A percentile compares a stretch with the other conserved stretches of the same genome.
phyloP scores from a whole-genome alignment of 805 yeast genomes.

The Pichia ethanolica region DNA sequence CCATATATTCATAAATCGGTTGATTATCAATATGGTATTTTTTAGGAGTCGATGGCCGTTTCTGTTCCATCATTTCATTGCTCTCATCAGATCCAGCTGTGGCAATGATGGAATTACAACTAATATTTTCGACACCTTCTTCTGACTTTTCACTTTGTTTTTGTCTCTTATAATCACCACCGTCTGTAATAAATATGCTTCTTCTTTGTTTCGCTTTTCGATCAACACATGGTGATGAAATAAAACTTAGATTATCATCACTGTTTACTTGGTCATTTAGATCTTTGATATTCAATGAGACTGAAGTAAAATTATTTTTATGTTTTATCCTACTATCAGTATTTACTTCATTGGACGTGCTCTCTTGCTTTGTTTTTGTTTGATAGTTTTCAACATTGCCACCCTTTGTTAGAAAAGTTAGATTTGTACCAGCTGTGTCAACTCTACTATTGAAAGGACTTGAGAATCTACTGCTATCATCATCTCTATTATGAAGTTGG shows the following conservation, averaged over 20 bases:
- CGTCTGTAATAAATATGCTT: not conserved
- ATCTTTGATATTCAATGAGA: not conserved
- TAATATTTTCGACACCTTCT: not conserved
- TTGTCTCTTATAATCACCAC: not conserved
- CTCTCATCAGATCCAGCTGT: constrained; percentile 6
- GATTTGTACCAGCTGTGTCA: constrained; percentile 8
- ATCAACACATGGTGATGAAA: constrained; percentile 11
- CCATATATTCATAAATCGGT: constrained; percentile 13
- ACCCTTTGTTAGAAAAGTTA: constrained; percentile 5
- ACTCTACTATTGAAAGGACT: constrained; percentile 8
- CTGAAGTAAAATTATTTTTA: no score
- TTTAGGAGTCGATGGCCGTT: constrained; percentile 6
- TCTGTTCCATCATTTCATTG: not conserved
- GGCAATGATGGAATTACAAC: constrained; percentile 6
- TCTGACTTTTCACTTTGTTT: not conserved
- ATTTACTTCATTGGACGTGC: no score
- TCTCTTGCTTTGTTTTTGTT: no score
- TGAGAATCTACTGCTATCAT: constrained; percentile 5
- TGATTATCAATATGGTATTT: constrained; percentile 11
- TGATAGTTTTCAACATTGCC: not conserved
- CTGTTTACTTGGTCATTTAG: constrained; percentile 2
- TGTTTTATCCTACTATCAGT: no score
- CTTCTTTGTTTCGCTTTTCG: constrained; percentile 4
- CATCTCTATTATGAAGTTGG: not conserved
- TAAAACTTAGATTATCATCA: not conserved